These are phyloP conservation scores for Nicotiana otophora DNA, from an alignment of 257 asterid genomes.

Conservation along the genomic window DNA sequence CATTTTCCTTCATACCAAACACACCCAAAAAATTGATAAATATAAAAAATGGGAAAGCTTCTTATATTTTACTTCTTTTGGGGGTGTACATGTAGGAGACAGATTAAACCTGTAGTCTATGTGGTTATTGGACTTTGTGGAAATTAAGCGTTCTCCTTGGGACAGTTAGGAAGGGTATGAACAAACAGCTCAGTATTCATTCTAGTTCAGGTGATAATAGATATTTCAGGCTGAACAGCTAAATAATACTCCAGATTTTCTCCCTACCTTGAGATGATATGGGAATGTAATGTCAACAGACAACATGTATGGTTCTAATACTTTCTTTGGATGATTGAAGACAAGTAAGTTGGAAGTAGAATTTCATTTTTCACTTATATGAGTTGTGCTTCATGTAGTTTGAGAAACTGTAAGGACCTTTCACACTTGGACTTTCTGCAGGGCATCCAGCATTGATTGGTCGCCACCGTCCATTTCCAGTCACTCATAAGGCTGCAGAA, in stretches of 20 bases:
- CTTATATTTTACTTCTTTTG: not conserved
- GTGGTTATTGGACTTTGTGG: not conserved
- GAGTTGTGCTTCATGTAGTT: not conserved
- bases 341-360: not conserved
- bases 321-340: not conserved
- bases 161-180: not conserved
- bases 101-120: not conserved
- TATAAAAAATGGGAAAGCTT: not conserved
- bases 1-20: too few relatives aligned
- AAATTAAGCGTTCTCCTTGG: not conserved
- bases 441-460: slow-evolving; percentile 98
- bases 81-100: too few relatives aligned
- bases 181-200: not conserved
- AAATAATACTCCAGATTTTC: not conserved
- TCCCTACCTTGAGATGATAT: not conserved
- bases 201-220: not conserved
- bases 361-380: not conserved
- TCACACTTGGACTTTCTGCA: slow-evolving; percentile 20
- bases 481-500: slow-evolving; percentile 85
- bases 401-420: not conserved
- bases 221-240: not conserved
- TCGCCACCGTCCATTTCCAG: slow-evolving; percentile 93
- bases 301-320: not conserved
- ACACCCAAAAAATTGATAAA: not conserved
- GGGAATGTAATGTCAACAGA: not conserved